Conservation (phyloP, 805 yeast species). For the Debaryomyces castellii region DNA sequence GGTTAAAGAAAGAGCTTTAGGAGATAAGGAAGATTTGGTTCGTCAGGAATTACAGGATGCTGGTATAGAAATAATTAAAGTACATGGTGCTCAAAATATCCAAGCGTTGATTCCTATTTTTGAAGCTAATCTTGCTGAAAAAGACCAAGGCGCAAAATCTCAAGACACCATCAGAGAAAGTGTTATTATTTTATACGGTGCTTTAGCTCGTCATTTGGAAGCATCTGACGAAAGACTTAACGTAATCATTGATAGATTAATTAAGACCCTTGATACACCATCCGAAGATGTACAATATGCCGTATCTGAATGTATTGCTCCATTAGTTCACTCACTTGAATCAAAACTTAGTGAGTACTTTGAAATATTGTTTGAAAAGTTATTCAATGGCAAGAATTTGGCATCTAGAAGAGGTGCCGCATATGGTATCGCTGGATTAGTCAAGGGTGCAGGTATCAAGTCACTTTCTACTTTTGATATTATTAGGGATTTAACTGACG, state of each 20-base stretch:
- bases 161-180: constrained; percentile 73
- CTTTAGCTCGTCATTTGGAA: constrained; percentile 81
- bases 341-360: constrained; percentile 52
- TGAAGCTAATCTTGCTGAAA: constrained; percentile 60
- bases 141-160: constrained; percentile 44
- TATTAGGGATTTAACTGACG: constrained; percentile 71
- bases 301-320: constrained; percentile 81
- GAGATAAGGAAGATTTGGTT: constrained; percentile 71
- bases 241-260: constrained; percentile 63
- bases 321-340: constrained; percentile 64
- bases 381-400: constrained; percentile 50
- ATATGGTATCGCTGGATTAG: constrained; percentile 91
- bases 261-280: constrained; percentile 79
- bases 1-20: constrained; percentile 62
- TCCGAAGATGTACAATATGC: constrained; percentile 90
- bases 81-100: constrained; percentile 64
- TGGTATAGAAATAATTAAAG: constrained; percentile 71
- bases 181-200: constrained; percentile 84
- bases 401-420: constrained; percentile 89
- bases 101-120: constrained; percentile 79
- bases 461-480: constrained; percentile 75
- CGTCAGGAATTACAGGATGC: constrained; percentile 85
- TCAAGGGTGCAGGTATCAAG: constrained; percentile 83
- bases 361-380: constrained; percentile 55
- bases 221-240: constrained; percentile 64